A percentile compares a stretch with the other conserved stretches of the same genome.
These are phyloP conservation scores for Amesomyces nigricolor DNA, from an alignment of 2,329 filamentous ascomycete genomes.

Conservation along the genomic window DNA sequence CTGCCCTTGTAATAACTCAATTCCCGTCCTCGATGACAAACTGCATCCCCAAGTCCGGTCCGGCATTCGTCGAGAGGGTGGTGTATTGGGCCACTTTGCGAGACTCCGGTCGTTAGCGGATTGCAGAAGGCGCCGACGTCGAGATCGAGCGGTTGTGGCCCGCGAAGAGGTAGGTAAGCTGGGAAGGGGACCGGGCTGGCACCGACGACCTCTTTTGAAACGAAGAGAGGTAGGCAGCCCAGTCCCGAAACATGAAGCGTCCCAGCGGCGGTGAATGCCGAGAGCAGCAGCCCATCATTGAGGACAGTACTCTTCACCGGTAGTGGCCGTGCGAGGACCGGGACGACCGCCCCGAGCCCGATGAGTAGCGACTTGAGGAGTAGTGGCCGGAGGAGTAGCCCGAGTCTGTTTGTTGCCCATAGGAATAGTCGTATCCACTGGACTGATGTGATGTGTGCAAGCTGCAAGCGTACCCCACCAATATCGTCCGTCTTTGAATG, in stretches of 20 bases:
- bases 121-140: slow-evolving; percentile 33
- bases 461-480: slow-evolving; percentile 75
- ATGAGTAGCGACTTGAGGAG: slow-evolving; percentile 33
- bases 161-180: slow-evolving; percentile 45
- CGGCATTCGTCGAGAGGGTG: slow-evolving; percentile 22
- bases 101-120: slow-evolving; percentile 19
- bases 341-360: slow-evolving; percentile 36
- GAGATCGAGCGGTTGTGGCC: slow-evolving; percentile 40
- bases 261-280: slow-evolving; percentile 38
- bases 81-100: neutral
- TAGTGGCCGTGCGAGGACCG: slow-evolving; percentile 37
- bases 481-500: slow-evolving; percentile 68
- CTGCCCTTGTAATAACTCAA: neutral
- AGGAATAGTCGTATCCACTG: slow-evolving; percentile 36
- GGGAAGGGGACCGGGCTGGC: slow-evolving; percentile 39
- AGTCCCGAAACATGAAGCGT: slow-evolving; percentile 40
- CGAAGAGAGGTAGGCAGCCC: slow-evolving; percentile 47
- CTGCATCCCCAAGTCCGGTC: slow-evolving; percentile 18
- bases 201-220: slow-evolving; percentile 35
- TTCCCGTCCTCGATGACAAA: slow-evolving; percentile 26
- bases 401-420: slow-evolving; percentile 47
- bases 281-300: slow-evolving; percentile 40
- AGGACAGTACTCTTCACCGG: slow-evolving; percentile 52
- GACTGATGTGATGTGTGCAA: slow-evolving; percentile 40
- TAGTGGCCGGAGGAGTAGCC: slow-evolving; percentile 34